Base-by-base conservation (phyloP, 306 rosid species). In the Echinosophora koreensis region DNA sequence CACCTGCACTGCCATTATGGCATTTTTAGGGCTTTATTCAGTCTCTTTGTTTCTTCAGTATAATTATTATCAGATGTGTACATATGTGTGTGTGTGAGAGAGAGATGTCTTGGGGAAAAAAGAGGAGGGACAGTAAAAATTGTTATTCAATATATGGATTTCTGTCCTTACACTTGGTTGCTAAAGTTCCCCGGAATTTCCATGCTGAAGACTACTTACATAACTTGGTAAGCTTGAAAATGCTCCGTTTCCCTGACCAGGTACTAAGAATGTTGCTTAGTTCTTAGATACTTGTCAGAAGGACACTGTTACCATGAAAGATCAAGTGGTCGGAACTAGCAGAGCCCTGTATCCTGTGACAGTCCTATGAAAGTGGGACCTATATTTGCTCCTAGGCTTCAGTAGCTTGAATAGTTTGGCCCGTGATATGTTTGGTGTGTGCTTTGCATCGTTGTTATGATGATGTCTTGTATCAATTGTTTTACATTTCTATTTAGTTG, bases 371-470 rank as follows among this genome's bases (percentile, higher is more conserved):
- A 71, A 69, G 66, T 27, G 84, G 64, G 34, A 46, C 65, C 58
- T 61, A n/a, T 42, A 80, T 41, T 61, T 79, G n/a, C 69, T 75
- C 22, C 18, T 55, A 9, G 39, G 61, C 27, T 68, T 78, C 41
- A 5, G 27, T 73, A 73, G 46, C 37, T 28, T 60, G 55, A 73
- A 62, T 18, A 37, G 64, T 69, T 76, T 76, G 66, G 46, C 4
- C 57, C 14, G 57, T 47, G 54, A 76, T 46, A 64, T 70, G 18
- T 67, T 84, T 30, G 6, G 4, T 27, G 5, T 13, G 81, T 6
- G 18, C 15, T 46, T 30, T 49, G 5, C 79, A 27, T 46, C 17
- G 46, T 54, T 64, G 60, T 64, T 70, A 30, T 30, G 0, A 30
- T 42, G 2, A 50, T 69, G 69, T 15, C 65, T 52, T 73, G 0